These are phyloP conservation scores for Citrus australasica DNA, from an alignment of 345 rosid genomes.

Conservation along the genomic window DNA sequence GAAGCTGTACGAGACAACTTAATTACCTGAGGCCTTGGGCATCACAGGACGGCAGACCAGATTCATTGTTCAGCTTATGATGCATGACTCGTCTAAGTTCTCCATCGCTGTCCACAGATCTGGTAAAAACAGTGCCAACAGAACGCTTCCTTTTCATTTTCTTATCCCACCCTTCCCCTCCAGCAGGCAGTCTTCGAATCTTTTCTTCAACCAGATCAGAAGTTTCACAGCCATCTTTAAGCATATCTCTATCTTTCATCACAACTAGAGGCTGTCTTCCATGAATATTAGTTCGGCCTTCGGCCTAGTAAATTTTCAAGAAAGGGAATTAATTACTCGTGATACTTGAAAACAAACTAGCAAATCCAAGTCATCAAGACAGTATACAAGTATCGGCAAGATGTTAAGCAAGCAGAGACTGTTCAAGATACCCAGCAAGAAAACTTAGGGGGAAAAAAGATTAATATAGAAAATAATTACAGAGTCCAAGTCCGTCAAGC, in stretches of 20 bases:
- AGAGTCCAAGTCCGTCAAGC: background rate
- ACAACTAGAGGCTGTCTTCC: constrained; percentile 31
- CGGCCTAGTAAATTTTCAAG: constrained; percentile 30
- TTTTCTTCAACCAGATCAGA: constrained; percentile 48
- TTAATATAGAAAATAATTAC: background rate
- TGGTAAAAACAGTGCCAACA: constrained; percentile 34
- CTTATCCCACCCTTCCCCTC: constrained; percentile 63
- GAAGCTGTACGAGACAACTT: background rate
- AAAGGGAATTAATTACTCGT: background rate
- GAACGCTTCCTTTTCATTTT: constrained; percentile 57
- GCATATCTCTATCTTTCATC: constrained; percentile 46
- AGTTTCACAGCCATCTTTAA: constrained; percentile 36
- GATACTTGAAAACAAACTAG: background rate
- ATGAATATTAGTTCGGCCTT: constrained; percentile 30
- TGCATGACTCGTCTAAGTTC: constrained; percentile 36
- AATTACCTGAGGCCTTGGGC: constrained; percentile 43
- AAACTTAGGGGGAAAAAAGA: background rate
- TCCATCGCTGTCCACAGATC: constrained; percentile 43
- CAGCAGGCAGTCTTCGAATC: constrained; percentile 44
- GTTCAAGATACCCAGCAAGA: background rate
- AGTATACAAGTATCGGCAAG: background rate
- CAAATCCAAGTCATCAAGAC: background rate
- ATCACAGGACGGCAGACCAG: constrained; percentile 35
- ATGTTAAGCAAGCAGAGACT: background rate
- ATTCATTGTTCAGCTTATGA: constrained; percentile 37